Evolutionary conservation across 257 asterid genomes (phyloP).

Genomic region (Nemophila menziesii): DNA sequence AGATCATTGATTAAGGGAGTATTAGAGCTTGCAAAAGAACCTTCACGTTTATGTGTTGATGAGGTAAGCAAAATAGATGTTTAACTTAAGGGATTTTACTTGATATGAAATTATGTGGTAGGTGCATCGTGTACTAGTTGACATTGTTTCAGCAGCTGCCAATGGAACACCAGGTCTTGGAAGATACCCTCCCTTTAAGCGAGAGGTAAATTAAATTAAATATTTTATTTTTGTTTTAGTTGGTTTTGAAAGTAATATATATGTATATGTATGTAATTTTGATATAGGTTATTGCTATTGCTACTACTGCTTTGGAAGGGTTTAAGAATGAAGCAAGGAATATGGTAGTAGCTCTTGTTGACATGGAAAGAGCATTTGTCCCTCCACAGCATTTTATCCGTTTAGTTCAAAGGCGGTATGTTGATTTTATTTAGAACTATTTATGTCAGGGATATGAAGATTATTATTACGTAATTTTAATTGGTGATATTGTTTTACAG

Average conservation of each 20-base stretch:
- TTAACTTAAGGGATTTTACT: not conserved
- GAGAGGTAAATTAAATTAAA: constrained; percentile 45
- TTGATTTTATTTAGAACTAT: not conserved
- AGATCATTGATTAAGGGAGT: constrained; percentile 82
- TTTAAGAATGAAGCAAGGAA: constrained; percentile 77
- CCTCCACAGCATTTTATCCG: constrained; percentile 98
- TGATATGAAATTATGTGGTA: constrained; percentile 12
- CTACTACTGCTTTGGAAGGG: constrained; percentile 83
- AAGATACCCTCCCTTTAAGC: constrained; percentile 93
- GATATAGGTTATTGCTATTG: constrained; percentile 76
- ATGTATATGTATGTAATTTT: not conserved
- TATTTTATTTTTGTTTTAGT: not conserved
- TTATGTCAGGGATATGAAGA: not conserved
- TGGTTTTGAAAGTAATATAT: not conserved
- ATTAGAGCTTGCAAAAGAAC: constrained; percentile 85
- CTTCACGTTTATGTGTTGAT: constrained; percentile 97
- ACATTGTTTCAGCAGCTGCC: constrained; percentile 83
- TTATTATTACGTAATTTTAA: not conserved
- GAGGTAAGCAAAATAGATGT: constrained; percentile 39
- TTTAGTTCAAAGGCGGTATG: constrained; percentile 87
- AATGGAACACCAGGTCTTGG: constrained; percentile 98
- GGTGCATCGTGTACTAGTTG: constrained; percentile 94
- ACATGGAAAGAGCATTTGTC: constrained; percentile 97
- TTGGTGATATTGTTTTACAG: constrained; percentile 22
- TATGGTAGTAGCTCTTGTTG: constrained; percentile 98